Conservation (phyloP, 1,284 basidiomycete species). For the Ganoderma meredithae region DNA sequence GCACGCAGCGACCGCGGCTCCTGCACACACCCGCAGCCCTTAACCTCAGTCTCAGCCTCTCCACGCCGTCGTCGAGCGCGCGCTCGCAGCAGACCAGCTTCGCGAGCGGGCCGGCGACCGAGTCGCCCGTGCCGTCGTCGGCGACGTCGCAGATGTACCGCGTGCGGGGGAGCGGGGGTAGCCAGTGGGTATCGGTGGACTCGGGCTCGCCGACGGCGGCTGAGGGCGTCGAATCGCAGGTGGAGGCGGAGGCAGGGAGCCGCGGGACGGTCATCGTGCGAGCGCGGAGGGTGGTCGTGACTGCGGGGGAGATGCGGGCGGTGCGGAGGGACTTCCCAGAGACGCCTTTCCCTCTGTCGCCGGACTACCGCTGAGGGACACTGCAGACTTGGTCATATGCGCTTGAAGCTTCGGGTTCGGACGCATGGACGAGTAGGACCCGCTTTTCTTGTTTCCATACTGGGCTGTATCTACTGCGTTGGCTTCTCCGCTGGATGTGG, state of each 20-base stretch:
- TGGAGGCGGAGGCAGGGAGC: too few species aligned
- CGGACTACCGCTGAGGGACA: neutral
- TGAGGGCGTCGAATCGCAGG: neutral
- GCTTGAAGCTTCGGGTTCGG: neutral
- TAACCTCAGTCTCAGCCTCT: neutral
- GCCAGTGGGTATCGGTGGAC: neutral
- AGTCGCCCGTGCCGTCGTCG: constrained; percentile 12
- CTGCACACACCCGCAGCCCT: neutral
- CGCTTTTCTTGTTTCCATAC: neutral
- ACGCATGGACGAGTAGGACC: neutral
- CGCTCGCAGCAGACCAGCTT: constrained; percentile 3
- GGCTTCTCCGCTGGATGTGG: neutral
- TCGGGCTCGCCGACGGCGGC: neutral
- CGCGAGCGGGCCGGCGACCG: neutral
- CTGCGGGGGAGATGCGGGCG: constrained; percentile 7
- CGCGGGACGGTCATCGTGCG: neutral
- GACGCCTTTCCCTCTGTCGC: neutral
- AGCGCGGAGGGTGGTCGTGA: constrained; percentile 5
- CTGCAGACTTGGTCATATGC: neutral
- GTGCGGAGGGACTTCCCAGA: constrained; percentile 6
- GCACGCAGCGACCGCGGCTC: neutral
- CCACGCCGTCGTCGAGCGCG: neutral
- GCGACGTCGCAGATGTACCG: constrained; percentile 10
- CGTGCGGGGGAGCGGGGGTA: neutral
- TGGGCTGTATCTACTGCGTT: neutral